Percentiles rank a stretch among this genome's conserved stretches.
These are phyloP conservation scores for Quercus bicolor DNA, from an alignment of 306 rosid genomes.

Conservation along the genomic window DNA sequence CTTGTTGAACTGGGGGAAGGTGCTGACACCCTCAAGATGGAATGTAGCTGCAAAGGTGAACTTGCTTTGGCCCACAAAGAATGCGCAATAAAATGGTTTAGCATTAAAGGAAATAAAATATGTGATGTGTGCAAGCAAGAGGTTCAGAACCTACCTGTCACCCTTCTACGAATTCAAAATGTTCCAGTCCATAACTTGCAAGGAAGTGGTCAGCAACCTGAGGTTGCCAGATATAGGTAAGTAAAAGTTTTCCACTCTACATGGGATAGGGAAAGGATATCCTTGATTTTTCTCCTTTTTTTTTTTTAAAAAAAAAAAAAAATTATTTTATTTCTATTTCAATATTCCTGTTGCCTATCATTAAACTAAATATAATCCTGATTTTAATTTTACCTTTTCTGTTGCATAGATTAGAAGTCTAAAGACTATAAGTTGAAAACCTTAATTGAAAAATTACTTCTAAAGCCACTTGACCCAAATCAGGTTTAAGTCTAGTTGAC, in stretches of 20 bases:
- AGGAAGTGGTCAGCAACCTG: conserved; percentile 35
- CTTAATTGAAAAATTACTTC: neutral
- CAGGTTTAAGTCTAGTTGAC: neutral
- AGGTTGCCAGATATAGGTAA: conserved; percentile 53
- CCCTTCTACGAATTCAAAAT: conserved; percentile 54
- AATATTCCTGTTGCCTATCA: neutral
- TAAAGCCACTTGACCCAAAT: neutral
- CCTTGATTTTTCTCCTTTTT: neutral
- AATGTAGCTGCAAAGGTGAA: conserved; percentile 89
- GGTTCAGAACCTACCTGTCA: conserved; percentile 71
- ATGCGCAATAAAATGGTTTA: conserved; percentile 82
- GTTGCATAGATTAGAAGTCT: neutral
- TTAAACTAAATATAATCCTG: neutral
- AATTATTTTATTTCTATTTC: neutral
- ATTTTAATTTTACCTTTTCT: neutral
- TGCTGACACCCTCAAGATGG: conserved; percentile 67
- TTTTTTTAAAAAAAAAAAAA: neutral
- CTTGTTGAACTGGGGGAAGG: conserved; percentile 67
- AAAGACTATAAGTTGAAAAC: neutral
- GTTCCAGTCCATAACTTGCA: conserved; percentile 21
- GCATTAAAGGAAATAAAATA: conserved; percentile 75
- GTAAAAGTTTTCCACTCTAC: conserved; percentile 20
- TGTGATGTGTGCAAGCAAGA: conserved; percentile 89
- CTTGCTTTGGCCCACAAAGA: conserved; percentile 83
- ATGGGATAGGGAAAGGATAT: neutral